phyloP scores from a whole-genome alignment of 352 stramenopile genomes.

The Phytophthora sojae region DNA sequence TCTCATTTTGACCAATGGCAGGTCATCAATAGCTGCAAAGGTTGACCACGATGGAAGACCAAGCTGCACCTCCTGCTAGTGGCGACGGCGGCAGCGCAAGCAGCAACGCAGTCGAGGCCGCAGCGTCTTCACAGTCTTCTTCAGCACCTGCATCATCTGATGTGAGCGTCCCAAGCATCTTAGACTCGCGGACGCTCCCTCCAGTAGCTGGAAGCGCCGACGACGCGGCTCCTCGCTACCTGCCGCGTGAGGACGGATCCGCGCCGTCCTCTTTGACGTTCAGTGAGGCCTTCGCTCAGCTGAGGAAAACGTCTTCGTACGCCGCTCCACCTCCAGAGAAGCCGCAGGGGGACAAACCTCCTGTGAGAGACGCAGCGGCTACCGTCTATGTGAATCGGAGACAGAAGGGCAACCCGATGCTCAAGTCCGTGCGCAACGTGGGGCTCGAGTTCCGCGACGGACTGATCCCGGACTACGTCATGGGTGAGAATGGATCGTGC shows the following conservation, averaged over 20 bases:
- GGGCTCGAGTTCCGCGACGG: conserved; percentile 90
- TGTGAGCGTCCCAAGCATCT: conserved; percentile 42
- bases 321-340: conserved; percentile 28
- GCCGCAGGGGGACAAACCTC: conserved; percentile 12
- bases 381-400: conserved; percentile 81
- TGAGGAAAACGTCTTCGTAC: conserved; percentile 70
- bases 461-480: conserved; percentile 96
- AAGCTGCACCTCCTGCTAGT: conserved; percentile 1
- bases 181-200: conserved; percentile 54
- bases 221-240: conserved; percentile 40
- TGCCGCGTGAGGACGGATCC: conserved; percentile 37
- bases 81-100: conserved; percentile 1
- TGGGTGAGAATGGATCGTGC: conserved; percentile 67
- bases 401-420: conserved; percentile 95
- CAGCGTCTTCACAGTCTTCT: background rate
- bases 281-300: conserved; percentile 64
- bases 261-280: conserved; percentile 41
- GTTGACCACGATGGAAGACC: conserved; percentile 16
- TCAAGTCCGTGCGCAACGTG: conserved; percentile 95
- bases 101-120: background rate
- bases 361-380: conserved; percentile 53
- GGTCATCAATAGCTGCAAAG: background rate
- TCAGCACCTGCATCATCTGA: conserved; percentile 1
- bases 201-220: conserved; percentile 3
- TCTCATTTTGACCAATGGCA: conserved; percentile 23